Evolutionary conservation across 805 yeast species (phyloP), one percentile per base, ranked within the genome.

Genomic region (Yamadazyma sp.): DNA sequence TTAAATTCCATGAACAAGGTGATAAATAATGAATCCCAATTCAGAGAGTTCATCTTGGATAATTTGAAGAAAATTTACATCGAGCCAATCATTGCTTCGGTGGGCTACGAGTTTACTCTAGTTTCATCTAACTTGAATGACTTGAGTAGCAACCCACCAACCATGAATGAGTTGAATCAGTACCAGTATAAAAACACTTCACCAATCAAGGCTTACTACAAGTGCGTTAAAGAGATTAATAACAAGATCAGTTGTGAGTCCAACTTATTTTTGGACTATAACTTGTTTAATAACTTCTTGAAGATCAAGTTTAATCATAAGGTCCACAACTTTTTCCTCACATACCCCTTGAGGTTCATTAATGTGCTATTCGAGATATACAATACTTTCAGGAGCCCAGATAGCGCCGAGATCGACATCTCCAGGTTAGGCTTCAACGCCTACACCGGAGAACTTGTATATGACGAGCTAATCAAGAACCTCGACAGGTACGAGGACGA

Each of bases 51-150:
- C 35, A 47, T 68, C 28, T 49, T 63, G 46, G 63, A 55, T 31
- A 55, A 60, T 40, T 55, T 68, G 40, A 55, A 53, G 29, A 57
- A 59, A 38, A 59, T 65, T 31, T 68, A 57, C 45, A 46, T 67
- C 12, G 71, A 67, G 32, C 71, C 71, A 6, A 54, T 67, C 32
- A 50, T 67, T 37, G 73, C 70, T 17, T 50, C 58, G 34, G 47
- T 57, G 38, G 57, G 57, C 18, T 45, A 55, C 40, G 55, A 56
- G 38, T 62, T 53, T 44, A 43, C 53, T 19, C 59, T 59, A 18
- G 51, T 58, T 12, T 47, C 62, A 9, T 47, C 64, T n/a, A 67
- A 67, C 44, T 46, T 62, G 5, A 60, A 56, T 42, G 62, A 55
- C 28, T 40, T 45, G 14, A 46, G 42, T 30, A 33, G 45, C 5